These are phyloP conservation scores for Coleophoma eucalyptorum DNA, from an alignment of 2,329 filamentous ascomycete genomes.

Conservation along the genomic window DNA sequence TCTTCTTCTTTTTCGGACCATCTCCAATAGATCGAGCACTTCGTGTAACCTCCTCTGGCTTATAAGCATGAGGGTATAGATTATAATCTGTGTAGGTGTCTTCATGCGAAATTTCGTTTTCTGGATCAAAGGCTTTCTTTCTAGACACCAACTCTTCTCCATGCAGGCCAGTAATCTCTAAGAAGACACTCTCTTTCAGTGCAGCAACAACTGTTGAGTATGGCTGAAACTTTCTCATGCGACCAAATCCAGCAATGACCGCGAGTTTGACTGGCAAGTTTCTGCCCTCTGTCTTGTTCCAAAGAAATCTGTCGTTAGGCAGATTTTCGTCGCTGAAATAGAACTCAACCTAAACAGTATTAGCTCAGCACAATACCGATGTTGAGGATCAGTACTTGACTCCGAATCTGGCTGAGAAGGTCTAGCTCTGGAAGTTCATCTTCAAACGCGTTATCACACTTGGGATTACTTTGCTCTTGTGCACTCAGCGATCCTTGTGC, in stretches of 20 bases:
- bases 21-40: background rate
- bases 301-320: conserved; percentile 81
- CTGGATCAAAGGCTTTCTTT: conserved; percentile 60
- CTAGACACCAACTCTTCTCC: conserved; percentile 68
- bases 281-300: conserved; percentile 71
- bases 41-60: background rate
- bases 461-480: too few relatives aligned
- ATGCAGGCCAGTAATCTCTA: conserved; percentile 71
- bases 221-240: conserved; percentile 90
- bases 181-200: conserved; percentile 67
- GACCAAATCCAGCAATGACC: conserved; percentile 80
- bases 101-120: background rate
- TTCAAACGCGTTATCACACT: too few relatives aligned
- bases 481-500: too few relatives aligned
- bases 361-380: background rate
- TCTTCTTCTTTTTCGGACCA: conserved; percentile 21
- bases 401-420: background rate
- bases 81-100: conserved; percentile 31
- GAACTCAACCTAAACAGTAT: conserved; percentile 70
- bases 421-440: background rate
- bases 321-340: conserved; percentile 91
- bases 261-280: conserved; percentile 79
- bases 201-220: conserved; percentile 80
- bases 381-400: background rate
- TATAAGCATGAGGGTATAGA: background rate